These are phyloP conservation scores for Acacia melanoxylon DNA, from an alignment of 306 rosid species.

Conservation along the genomic window DNA sequence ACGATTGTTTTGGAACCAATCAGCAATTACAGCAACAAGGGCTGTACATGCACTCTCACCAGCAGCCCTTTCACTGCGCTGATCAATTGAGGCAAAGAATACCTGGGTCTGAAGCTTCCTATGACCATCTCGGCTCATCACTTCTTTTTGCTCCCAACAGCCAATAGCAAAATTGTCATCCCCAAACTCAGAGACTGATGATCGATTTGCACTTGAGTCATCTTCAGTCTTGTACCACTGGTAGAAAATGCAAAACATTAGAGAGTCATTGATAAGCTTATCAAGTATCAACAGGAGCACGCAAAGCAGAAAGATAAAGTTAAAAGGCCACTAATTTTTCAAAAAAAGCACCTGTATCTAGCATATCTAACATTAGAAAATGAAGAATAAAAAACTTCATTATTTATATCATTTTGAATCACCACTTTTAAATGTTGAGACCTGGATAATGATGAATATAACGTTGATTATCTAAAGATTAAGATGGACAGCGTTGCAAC, in stretches of 20 bases:
- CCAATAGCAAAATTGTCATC: conserved; percentile 89
- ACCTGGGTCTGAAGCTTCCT: conserved; percentile 85
- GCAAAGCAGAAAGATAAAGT: background rate
- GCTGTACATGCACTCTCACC: conserved; percentile 99
- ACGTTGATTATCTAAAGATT: background rate
- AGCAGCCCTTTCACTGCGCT: conserved; percentile 89
- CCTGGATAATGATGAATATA: background rate
- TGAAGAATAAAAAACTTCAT: conserved; percentile 2
- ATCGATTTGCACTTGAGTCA: conserved; percentile 58
- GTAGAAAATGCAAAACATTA: conserved; percentile 24
- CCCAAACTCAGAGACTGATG: conserved; percentile 88
- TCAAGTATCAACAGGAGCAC: conserved; percentile 9
- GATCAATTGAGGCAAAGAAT: conserved; percentile 97
- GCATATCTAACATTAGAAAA: background rate
- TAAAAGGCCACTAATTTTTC: background rate
- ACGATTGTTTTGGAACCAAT: conserved; percentile 82
- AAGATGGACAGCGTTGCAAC: background rate
- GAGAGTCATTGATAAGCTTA: conserved; percentile 11
- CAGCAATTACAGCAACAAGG: conserved; percentile 94
- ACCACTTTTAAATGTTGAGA: background rate
- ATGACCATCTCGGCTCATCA: conserved; percentile 84
- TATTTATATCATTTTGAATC: conserved; percentile 7
- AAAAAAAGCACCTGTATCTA: background rate
- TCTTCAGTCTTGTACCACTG: conserved; percentile 77
- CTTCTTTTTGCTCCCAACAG: conserved; percentile 88